Base-by-base conservation (phyloP, 257 asterid genomes). In the Solanum dulcamara region DNA sequence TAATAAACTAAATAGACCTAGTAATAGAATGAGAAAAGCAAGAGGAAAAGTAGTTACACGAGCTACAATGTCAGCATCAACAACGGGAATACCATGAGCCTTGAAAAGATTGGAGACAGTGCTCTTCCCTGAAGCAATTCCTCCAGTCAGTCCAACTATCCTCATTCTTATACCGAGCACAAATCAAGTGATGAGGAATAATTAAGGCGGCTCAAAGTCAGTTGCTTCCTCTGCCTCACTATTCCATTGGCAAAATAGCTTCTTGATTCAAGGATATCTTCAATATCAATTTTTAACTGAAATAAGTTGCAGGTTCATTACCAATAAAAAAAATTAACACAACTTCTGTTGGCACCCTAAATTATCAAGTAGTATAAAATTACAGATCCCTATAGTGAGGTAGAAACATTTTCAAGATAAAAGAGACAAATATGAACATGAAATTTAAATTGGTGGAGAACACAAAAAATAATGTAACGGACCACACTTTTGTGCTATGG, bases 61-160 rank as follows among this genome's bases (percentile, higher is more conserved):
- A 87, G 99, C 98, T 84, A 94, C 89, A 64, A 90, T 84, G 80
- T 96, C 98, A 64, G 99, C 97, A 66, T 96, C 99, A 2, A 96
- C 97, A 9, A 96, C 89, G 15, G 98, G 99, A 85, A 96, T 72
- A 9, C 92, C 97, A 28, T 92, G 91, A 66, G 94, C 88, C 88
- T 91, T 94, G 85, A 93, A 95, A 83, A 94, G 94, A 68, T 92
- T 92, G 86, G 99, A 94, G 55, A 96, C 94, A 4, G 98, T 94
- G 83, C 97, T 95, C 92, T 96, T 96, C 35, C 99, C 98, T 10
- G 99, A 91, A 51, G 93, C 90, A 68, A 94, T 95, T 71, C 98
- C 99, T 48, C 98, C 97, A 0, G 97, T 96, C 87, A 96, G 85
- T 84, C 99, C 98, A 2, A 95, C 93, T 74, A 96, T 84, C 93